Evolutionary conservation across 2,329 filamentous ascomycete species (phyloP).

Genomic region (Fusarium papillatum): DNA sequence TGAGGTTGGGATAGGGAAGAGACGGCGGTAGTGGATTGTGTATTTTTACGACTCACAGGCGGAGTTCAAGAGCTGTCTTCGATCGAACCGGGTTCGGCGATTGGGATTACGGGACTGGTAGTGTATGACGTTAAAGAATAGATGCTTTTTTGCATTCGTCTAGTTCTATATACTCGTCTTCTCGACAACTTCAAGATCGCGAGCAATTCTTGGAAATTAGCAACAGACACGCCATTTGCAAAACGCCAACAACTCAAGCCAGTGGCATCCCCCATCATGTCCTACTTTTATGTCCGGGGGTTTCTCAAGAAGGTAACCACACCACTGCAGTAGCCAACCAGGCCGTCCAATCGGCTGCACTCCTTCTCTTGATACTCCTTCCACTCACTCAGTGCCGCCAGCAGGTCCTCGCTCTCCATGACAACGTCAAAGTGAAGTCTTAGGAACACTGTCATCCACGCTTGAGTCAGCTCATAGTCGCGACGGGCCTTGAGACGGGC

Average conservation of each 20-base stretch:
- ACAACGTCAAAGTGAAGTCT: conserved; percentile 78
- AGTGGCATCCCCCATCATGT: conserved; percentile 1
- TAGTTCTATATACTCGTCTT: conserved; percentile 1
- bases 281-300: conserved; percentile 60
- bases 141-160: conserved; percentile 22
- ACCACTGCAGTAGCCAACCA: conserved; percentile 91
- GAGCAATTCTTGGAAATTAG: background rate
- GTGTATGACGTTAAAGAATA: conserved; percentile 27
- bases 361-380: conserved; percentile 80
- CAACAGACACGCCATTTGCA: conserved; percentile 22
- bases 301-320: conserved; percentile 86
- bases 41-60: conserved; percentile 28
- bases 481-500: conserved; percentile 74
- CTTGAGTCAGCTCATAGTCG: conserved; percentile 95
- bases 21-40: conserved; percentile 16
- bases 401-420: conserved; percentile 65
- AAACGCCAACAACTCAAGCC: conserved; percentile 19
- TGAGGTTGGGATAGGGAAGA: conserved; percentile 19
- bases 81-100: conserved; percentile 14
- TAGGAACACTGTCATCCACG: conserved; percentile 97
- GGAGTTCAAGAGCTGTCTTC: conserved; percentile 28
- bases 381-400: conserved; percentile 76
- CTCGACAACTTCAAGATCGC: background rate
- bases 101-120: conserved; percentile 26
- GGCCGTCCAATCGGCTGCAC: conserved; percentile 75